These are phyloP conservation scores for Tetracladium maxilliforme DNA, from an alignment of 2,329 filamentous ascomycete species.

Conservation along the genomic window DNA sequence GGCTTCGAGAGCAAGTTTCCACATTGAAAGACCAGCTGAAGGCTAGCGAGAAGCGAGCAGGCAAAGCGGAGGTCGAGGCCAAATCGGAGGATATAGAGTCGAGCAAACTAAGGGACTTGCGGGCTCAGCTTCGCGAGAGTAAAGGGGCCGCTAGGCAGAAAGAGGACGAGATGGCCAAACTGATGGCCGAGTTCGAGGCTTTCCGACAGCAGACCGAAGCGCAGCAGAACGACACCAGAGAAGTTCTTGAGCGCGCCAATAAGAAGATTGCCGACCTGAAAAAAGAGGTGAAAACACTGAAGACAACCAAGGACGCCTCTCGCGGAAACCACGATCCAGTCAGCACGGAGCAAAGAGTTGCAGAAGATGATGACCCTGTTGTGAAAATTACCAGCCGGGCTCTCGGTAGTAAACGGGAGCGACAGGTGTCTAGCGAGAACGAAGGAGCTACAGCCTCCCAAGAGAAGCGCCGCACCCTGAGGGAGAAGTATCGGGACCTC, in stretches of 20 bases:
- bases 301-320: no score
- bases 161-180: slow-evolving; percentile 12
- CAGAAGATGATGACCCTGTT: no score
- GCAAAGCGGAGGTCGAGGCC: slow-evolving; percentile 22
- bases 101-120: no score
- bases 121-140: no score
- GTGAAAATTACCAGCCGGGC: no score
- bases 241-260: slow-evolving; percentile 39
- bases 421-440: no score
- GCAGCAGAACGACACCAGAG: slow-evolving; percentile 37
- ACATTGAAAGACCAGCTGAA: slow-evolving; percentile 33
- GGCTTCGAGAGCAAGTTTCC: slow-evolving; percentile 36
- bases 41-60: slow-evolving; percentile 29
- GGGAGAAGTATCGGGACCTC: no score
- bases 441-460: no score
- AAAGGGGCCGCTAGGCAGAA: slow-evolving; percentile 9
- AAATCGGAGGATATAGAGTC: slow-evolving; percentile 18
- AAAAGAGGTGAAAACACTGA: slow-evolving; percentile 32
- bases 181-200: slow-evolving; percentile 31
- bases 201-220: slow-evolving; percentile 37
- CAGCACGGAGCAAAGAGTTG: no score
- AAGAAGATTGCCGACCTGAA: slow-evolving; percentile 40
- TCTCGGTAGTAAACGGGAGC: no score
- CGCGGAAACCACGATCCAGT: no score
- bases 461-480: no score